phyloP scores from a whole-genome alignment of 2,329 filamentous ascomycete species.

The Diaporthe velutina region DNA sequence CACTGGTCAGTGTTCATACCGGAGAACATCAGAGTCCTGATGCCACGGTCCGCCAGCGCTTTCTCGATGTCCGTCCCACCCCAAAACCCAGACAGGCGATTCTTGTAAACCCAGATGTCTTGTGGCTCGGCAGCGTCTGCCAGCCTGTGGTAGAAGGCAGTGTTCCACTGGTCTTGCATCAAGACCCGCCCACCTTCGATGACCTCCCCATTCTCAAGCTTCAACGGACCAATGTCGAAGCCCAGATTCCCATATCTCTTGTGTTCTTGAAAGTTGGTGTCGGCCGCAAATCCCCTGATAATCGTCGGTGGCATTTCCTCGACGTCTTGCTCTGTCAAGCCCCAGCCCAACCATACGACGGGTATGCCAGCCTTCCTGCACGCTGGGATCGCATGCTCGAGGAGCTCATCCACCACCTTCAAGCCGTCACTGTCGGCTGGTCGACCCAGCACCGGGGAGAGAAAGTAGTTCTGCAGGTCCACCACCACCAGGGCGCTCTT shows the following conservation, averaged over 20 bases:
- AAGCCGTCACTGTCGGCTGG: slow-evolving; percentile 21
- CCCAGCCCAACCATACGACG: slow-evolving; percentile 32
- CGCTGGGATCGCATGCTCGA: slow-evolving; percentile 30
- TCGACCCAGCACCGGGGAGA: slow-evolving; percentile 35
- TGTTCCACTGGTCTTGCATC: slow-evolving; percentile 36
- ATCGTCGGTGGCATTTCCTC: slow-evolving; percentile 28
- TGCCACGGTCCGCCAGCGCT: background rate
- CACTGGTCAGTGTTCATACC: slow-evolving; percentile 20
- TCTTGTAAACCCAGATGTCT: slow-evolving; percentile 28
- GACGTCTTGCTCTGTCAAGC: slow-evolving; percentile 29
- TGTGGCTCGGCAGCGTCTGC: background rate
- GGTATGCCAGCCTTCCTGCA: slow-evolving; percentile 34
- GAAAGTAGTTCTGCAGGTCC: slow-evolving; percentile 40
- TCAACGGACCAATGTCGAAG: background rate
- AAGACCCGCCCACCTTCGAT: slow-evolving; percentile 23
- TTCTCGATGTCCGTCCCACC: slow-evolving; percentile 9
- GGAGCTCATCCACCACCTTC: slow-evolving; percentile 28
- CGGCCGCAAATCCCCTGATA: slow-evolving; percentile 1
- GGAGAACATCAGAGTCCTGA: slow-evolving; percentile 3
- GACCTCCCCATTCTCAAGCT: background rate
- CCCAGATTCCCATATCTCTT: background rate
- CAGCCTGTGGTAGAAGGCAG: slow-evolving; percentile 6
- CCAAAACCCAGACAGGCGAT: slow-evolving; percentile 29
- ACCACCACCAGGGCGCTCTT: slow-evolving; percentile 38
- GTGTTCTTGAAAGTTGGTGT: slow-evolving; percentile 3